These are phyloP conservation scores for Agrostemma githago DNA, from an alignment of 148 eudicot species.

Conservation along the genomic window DNA sequence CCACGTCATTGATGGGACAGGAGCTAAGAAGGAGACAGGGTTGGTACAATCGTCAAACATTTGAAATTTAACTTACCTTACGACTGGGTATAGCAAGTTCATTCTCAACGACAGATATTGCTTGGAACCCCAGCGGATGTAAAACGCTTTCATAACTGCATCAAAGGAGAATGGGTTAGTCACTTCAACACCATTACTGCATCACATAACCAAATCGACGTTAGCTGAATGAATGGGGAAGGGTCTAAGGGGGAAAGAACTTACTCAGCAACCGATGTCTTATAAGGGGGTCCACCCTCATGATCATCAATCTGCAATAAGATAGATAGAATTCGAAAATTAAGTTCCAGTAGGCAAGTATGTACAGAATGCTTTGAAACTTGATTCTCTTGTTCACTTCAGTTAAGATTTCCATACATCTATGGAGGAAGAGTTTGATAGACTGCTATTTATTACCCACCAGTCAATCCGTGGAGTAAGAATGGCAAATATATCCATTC, in stretches of 20 bases:
- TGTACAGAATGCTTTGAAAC: not conserved
- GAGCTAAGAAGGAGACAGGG: not conserved
- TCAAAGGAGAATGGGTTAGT: not conserved
- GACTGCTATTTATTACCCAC: not conserved
- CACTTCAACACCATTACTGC: not conserved
- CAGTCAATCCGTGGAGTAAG: not conserved
- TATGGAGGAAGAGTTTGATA: not conserved
- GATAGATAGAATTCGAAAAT: not conserved
- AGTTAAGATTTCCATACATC: not conserved
- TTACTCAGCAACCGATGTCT: constrained; percentile 55
- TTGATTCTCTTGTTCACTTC: not conserved
- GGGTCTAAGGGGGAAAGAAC: constrained; percentile 12
- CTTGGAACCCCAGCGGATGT: constrained; percentile 54
- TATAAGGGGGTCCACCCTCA: constrained; percentile 79
- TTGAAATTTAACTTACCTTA: constrained; percentile 33
- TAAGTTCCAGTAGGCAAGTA: not conserved
- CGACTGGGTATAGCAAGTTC: constrained; percentile 59
- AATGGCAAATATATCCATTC: not conserved
- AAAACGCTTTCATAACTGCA: constrained; percentile 66
- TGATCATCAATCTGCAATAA: constrained; percentile 62
- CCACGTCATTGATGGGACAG: no score
- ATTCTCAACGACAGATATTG: constrained; percentile 52
- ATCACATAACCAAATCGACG: not conserved
- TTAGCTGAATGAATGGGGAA: not conserved
- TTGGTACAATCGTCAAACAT: not conserved